Evolutionary conservation across 768 basidiomycete genomes (phyloP).

Genomic region (Lentinula boryana): DNA sequence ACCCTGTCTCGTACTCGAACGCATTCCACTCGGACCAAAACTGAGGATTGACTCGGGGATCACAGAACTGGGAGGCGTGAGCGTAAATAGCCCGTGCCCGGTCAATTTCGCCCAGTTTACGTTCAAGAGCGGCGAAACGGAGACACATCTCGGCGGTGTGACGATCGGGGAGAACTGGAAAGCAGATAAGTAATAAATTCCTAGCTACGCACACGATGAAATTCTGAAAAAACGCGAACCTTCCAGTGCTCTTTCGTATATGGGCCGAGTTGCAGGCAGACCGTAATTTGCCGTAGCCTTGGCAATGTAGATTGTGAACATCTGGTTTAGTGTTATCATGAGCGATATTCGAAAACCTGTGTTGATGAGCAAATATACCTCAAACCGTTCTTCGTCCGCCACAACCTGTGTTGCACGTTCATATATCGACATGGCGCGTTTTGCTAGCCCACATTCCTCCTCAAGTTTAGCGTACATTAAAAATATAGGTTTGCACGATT

Average conservation of each 20-base stretch:
- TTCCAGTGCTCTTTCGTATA: conserved; percentile 94
- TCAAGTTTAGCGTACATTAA: conserved; percentile 95
- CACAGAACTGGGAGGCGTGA: conserved; percentile 98
- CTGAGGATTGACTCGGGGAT: conserved; percentile 83
- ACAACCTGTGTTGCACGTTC: conserved; percentile 89
- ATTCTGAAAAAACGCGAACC: conserved; percentile 20
- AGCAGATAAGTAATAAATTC: not conserved
- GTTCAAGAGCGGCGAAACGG: conserved; percentile 91
- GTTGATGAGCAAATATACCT: conserved; percentile 44
- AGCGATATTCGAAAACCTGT: not conserved
- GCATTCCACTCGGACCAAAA: conserved; percentile 98
- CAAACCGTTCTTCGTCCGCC: conserved; percentile 88
- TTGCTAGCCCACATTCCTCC: conserved; percentile 92
- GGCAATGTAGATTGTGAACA: conserved; percentile 96
- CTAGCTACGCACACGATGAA: not conserved
- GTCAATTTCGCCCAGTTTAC: conserved; percentile 98
- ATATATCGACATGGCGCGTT: conserved; percentile 92
- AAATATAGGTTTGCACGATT: conserved; percentile 92
- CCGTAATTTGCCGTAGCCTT: conserved; percentile 96
- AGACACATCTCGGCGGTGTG: conserved; percentile 98
- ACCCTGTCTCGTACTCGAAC: conserved; percentile 98
- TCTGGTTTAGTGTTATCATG: conserved; percentile 37
- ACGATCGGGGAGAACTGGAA: conserved; percentile 71
- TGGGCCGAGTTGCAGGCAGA: conserved; percentile 90
- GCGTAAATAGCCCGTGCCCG: conserved; percentile 94